Base-by-base conservation (phyloP, 305 asterid species). In the Solanum hybrid region DNA sequence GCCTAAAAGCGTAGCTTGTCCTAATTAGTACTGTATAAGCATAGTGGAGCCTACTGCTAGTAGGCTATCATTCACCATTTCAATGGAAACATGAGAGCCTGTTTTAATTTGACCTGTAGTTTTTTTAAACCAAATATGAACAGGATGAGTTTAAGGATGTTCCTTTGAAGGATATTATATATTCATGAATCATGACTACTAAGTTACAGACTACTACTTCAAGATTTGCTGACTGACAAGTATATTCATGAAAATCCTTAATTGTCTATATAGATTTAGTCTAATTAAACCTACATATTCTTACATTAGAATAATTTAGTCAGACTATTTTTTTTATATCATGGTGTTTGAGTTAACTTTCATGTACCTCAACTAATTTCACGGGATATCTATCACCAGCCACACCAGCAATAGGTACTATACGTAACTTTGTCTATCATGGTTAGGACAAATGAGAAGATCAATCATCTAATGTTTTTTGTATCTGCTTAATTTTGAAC, bases 301-400 rank as follows among this genome's bases (percentile, higher is more conserved):
- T 51, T 51, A 7, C 66, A 51, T 51, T 51, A 51, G 66, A 51
- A 51, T 6, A 51, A 72, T 72, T 72, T 27, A 27, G 36, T 27
- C 22, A 13, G 20, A 27, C 36, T 27, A 72, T 72, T 31, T 16
- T 31, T 16, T 6, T 16, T 2, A 5, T 14, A 17, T 16, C 4
- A 7, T 6, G 4, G n/a, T 17, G 66, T 51, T 51, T 0, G n/a
- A 1, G 10, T 0, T 1, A 51, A 51, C 0, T 51, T 51, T 51
- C n/a, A 7, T 0, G 0, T 17, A 51, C 0, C 4, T 16, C 2
- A 16, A 17, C 1, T 51, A 6, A 16, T 51, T 51, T 0, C 1
- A 0, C 0, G n/a, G 4, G n/a, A 51, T 51, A 51, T 5, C 4
- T 51, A 3, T 17, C 66, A 51, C n/a, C 10, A 6, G 1, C 4